A percentile compares a stretch with the other conserved stretches of the same genome.
These are phyloP conservation scores for Rhizophlyctis rosea DNA, from an alignment of 192 early-diverging fungal genomes.

Conservation along the genomic window DNA sequence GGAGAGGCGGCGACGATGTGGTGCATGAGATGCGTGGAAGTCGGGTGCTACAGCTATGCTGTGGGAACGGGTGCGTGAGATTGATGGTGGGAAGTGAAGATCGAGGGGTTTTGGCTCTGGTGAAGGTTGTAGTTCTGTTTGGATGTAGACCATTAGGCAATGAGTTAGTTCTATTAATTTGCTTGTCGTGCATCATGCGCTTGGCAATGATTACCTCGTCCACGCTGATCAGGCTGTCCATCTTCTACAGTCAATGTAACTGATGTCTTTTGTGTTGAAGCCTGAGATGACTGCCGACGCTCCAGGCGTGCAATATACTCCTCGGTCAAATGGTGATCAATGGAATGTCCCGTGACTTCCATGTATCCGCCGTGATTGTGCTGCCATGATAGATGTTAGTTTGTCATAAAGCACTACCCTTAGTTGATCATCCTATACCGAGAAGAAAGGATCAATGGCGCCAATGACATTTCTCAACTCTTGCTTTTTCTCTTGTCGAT, in stretches of 20 bases:
- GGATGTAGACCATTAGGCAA: no score
- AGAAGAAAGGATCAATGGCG: constrained; percentile 39
- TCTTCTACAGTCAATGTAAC: no score
- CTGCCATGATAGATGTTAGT: constrained; percentile 16
- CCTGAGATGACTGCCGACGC: not conserved
- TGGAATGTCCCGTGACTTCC: constrained; percentile 33
- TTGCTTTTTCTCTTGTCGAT: constrained; percentile 23
- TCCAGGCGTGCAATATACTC: constrained; percentile 27
- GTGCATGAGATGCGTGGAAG: not conserved
- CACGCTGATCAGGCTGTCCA: no score
- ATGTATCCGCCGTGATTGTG: constrained; percentile 33
- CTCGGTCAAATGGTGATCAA: constrained; percentile 21
- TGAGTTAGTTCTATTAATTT: no score
- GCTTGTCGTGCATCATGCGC: no score
- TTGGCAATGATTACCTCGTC: no score
- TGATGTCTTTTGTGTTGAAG: not conserved
- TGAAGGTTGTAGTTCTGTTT: no score
- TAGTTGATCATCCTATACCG: no score
- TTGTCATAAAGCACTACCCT: no score
- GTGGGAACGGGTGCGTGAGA: not conserved
- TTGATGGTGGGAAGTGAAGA: no score
- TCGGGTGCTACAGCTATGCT: not conserved
- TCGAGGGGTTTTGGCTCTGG: no score
- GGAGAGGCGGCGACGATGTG: not conserved
- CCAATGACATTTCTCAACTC: constrained; percentile 35